Percentiles rank a stretch among this genome's conserved stretches.
phyloP scores from a whole-genome alignment of 192 early-diverging fungal species.

The Podochytrium sp. region DNA sequence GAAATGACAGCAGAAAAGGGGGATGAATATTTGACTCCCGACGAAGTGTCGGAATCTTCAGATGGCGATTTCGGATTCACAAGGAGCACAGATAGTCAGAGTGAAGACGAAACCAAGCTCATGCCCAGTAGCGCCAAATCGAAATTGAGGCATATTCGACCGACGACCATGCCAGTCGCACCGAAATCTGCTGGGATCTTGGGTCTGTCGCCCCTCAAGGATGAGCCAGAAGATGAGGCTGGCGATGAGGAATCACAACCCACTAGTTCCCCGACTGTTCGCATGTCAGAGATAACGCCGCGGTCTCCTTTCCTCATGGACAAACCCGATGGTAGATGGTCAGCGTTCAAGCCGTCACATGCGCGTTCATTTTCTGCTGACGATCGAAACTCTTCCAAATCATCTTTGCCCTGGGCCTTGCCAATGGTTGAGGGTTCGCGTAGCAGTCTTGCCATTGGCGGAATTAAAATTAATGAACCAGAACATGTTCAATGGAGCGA shows the following conservation, averaged over 20 bases:
- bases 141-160: background rate
- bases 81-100: background rate
- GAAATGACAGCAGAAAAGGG: no score
- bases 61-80: background rate
- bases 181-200: background rate
- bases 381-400: background rate
- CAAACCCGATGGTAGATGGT: background rate
- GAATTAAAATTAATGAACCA: background rate
- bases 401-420: background rate
- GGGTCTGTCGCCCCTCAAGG: background rate
- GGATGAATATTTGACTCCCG: background rate
- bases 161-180: background rate
- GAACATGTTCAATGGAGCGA: slow-evolving; percentile 37
- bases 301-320: background rate
- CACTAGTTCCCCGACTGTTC: background rate
- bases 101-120: background rate
- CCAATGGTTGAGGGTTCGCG: background rate
- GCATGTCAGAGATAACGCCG: background rate
- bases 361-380: background rate
- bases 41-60: background rate
- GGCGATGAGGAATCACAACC: background rate
- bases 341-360: slow-evolving; percentile 1
- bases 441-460: background rate
- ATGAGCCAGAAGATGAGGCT: slow-evolving; percentile 16
- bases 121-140: background rate